These are phyloP conservation scores for Collybia nuda DNA, from an alignment of 768 basidiomycete genomes.

Conservation along the genomic window DNA sequence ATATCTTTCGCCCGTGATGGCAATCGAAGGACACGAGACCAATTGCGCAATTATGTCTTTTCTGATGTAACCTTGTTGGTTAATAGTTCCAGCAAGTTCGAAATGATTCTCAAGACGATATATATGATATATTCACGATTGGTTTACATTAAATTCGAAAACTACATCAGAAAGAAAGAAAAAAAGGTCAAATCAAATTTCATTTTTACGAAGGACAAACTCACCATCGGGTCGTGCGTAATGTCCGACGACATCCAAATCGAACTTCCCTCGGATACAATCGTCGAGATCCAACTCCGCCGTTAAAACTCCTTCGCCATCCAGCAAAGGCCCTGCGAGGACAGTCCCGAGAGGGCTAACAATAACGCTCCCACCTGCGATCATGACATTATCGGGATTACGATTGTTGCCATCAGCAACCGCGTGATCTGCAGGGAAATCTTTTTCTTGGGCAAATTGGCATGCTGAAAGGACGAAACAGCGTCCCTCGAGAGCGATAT, in stretches of 20 bases:
- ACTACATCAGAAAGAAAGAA: too few species aligned
- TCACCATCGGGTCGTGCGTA: conserved; percentile 59
- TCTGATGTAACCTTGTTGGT: too few species aligned
- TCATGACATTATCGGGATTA: conserved; percentile 50
- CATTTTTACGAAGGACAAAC: conserved; percentile 14
- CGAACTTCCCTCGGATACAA: conserved; percentile 55
- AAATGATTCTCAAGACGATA: too few species aligned
- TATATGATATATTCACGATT: too few species aligned
- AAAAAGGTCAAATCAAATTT: too few species aligned
- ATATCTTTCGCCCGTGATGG: too few species aligned
- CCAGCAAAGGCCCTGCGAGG: conserved; percentile 58
- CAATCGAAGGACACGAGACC: too few species aligned
- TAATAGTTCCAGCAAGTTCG: too few species aligned
- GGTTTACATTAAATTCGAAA: conserved; percentile 12
- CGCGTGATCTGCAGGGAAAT: conserved; percentile 50
- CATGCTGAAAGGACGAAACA: conserved; percentile 69
- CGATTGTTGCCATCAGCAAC: conserved; percentile 36
- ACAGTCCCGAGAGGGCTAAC: conserved; percentile 55
- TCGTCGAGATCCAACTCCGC: conserved; percentile 63
- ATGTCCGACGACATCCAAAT: conserved; percentile 61
- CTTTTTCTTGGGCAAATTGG: conserved; percentile 54
- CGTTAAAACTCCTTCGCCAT: conserved; percentile 51
- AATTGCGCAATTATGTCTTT: too few species aligned
- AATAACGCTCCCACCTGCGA: conserved; percentile 63
- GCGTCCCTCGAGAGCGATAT: conserved; percentile 67